phyloP scores from a whole-genome alignment of 2,329 filamentous ascomycete genomes.

The Coleophoma cylindrospora region DNA sequence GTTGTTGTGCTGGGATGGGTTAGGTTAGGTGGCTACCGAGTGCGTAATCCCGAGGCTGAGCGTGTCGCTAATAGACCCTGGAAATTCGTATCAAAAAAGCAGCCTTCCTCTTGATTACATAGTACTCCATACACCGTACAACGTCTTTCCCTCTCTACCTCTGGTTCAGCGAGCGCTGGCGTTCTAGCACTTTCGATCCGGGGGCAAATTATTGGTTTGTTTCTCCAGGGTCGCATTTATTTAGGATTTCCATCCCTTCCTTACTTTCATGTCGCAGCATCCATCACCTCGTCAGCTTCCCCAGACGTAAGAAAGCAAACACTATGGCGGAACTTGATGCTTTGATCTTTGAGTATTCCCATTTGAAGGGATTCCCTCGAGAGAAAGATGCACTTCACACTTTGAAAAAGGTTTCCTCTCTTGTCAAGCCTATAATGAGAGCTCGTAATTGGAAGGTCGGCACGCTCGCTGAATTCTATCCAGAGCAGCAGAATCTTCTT shows the following conservation, averaged over 20 bases:
- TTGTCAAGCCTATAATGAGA: slow-evolving; percentile 94
- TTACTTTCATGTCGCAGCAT: background rate
- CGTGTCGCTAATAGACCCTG: too few species aligned
- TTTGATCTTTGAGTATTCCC: slow-evolving; percentile 43
- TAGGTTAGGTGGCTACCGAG: too few species aligned
- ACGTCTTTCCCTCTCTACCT: too few species aligned
- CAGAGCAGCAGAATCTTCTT: slow-evolving; percentile 65
- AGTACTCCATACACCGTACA: too few species aligned
- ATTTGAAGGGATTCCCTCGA: slow-evolving; percentile 41
- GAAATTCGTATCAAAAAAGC: too few species aligned
- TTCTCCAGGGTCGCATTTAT: background rate
- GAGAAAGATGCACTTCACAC: slow-evolving; percentile 49
- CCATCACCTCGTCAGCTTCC: background rate
- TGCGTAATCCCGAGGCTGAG: too few species aligned
- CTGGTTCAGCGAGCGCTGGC: slow-evolving; percentile 1
- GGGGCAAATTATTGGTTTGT: background rate
- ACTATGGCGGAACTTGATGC: slow-evolving; percentile 33
- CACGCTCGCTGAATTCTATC: slow-evolving; percentile 81
- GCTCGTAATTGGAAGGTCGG: slow-evolving; percentile 76
- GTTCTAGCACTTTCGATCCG: slow-evolving; percentile 7
- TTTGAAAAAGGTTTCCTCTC: slow-evolving; percentile 75
- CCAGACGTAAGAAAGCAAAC: background rate
- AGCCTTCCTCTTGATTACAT: too few species aligned
- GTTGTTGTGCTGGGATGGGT: too few species aligned
- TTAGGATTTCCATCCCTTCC: background rate